Conservation (phyloP, 1,284 basidiomycete genomes). For the Exobasidium rhododendri region DNA sequence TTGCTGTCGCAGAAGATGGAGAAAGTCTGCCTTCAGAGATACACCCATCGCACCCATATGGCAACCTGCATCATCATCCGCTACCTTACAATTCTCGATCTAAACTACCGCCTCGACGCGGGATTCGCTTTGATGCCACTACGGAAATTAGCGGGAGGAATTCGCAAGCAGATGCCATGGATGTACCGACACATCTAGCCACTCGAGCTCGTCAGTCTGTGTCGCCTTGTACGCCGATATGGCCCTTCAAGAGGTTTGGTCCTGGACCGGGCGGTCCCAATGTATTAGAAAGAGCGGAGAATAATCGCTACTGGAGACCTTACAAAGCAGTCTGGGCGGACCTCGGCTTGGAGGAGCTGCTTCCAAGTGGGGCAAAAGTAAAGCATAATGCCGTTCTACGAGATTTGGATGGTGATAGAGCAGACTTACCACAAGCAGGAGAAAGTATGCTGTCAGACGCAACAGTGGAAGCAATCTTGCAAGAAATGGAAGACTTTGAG, state of each 20-base stretch:
- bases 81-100: not conserved
- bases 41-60: constrained; percentile 14
- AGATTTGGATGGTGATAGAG: not conserved
- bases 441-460: not conserved
- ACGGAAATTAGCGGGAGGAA: not conserved
- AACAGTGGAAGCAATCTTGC: not conserved
- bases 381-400: not conserved
- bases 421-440: not conserved
- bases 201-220: not conserved
- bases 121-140: not conserved
- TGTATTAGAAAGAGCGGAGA: not conserved
- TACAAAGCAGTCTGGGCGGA: constrained; percentile 12
- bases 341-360: constrained; percentile 1
- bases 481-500: not conserved
- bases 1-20: constrained; percentile 10
- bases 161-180: not conserved
- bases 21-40: constrained; percentile 11
- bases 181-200: not conserved
- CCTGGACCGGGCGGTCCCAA: constrained; percentile 6
- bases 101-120: not conserved
- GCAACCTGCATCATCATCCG: not conserved
- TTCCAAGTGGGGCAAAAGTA: not conserved
- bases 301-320: not conserved
- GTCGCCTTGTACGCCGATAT: not conserved
- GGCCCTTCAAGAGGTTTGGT: constrained; percentile 9